Evolutionary conservation across 2,329 filamentous ascomycete species (phyloP).

Genomic region (Ceratocystis lukuohia): DNA sequence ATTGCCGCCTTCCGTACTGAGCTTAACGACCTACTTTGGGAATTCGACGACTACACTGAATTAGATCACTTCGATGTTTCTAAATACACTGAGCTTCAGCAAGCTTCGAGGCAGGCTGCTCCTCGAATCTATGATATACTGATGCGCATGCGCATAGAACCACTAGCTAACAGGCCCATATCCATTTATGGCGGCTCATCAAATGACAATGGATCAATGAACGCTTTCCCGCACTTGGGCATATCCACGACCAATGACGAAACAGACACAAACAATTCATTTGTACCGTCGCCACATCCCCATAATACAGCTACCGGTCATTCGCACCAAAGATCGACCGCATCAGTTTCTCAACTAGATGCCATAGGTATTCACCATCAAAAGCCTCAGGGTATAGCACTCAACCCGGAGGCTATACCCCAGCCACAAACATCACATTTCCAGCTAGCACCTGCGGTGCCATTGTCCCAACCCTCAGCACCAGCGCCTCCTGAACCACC

Average conservation of each 20-base stretch:
- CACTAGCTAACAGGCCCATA: background rate
- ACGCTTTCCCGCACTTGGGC: background rate
- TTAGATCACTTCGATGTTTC: conserved; percentile 37
- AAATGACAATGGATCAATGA: conserved; percentile 1
- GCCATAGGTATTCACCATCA: conserved; percentile 6
- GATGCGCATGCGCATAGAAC: conserved; percentile 38
- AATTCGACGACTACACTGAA: conserved; percentile 43
- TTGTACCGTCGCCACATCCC: background rate
- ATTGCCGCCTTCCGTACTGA: conserved; percentile 36
- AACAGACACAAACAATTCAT: background rate
- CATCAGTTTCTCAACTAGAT: background rate
- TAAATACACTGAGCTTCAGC: conserved; percentile 37
- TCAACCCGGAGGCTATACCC: background rate
- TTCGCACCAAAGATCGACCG: background rate
- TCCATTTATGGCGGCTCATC: conserved; percentile 14
- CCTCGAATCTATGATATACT: conserved; percentile 38
- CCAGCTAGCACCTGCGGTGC: background rate
- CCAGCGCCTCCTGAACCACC: conserved; percentile 25
- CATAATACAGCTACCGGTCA: background rate
- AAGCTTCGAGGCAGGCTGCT: conserved; percentile 35
- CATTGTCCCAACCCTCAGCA: conserved; percentile 7
- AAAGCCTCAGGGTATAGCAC: background rate
- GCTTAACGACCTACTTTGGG: conserved; percentile 40
- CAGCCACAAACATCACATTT: background rate
- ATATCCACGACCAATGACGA: background rate